phyloP scores from a whole-genome alignment of 148 eudicot genomes.

The Amaranthus cruentus region DNA sequence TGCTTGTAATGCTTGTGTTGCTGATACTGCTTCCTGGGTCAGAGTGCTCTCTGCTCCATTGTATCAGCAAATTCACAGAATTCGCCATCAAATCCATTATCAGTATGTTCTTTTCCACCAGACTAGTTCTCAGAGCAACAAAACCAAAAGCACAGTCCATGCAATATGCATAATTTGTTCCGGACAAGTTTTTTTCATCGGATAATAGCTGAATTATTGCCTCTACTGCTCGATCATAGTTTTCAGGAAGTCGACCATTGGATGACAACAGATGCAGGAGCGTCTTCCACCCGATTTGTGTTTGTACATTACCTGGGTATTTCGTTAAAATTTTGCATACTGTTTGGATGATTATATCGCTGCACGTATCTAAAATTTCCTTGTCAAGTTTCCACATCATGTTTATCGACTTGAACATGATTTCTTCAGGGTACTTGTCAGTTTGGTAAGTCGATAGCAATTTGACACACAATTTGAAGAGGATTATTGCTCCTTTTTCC shows the following conservation, averaged over 20 bases:
- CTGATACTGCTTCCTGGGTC: constrained; percentile 57
- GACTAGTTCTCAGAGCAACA: constrained; percentile 67
- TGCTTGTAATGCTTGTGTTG: constrained; percentile 43
- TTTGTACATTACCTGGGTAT: constrained; percentile 52
- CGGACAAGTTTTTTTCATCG: constrained; percentile 34
- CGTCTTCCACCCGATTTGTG: constrained; percentile 74
- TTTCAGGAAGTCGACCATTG: constrained; percentile 68
- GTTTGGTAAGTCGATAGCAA: constrained; percentile 44
- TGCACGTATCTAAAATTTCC: constrained; percentile 68
- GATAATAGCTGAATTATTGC: constrained; percentile 50
- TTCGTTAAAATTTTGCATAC: constrained; percentile 48
- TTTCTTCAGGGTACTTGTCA: constrained; percentile 64
- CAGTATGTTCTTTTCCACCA: constrained; percentile 58
- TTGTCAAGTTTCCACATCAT: constrained; percentile 78
- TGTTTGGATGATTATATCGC: constrained; percentile 46
- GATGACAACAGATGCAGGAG: constrained; percentile 58
- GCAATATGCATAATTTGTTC: constrained; percentile 49
- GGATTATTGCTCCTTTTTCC: constrained; percentile 58
- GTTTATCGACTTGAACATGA: constrained; percentile 69
- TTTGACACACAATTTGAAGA: constrained; percentile 47
- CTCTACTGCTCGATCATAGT: constrained; percentile 73
- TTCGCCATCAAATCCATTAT: constrained; percentile 76
- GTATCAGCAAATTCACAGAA: constrained; percentile 53
- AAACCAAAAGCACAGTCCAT: constrained; percentile 86
- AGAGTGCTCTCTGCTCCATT: constrained; percentile 58